A percentile compares a stretch with the other conserved stretches of the same genome.
Conservation (phyloP, 1,284 basidiomycete species). For the Peniophora sp. region DNA sequence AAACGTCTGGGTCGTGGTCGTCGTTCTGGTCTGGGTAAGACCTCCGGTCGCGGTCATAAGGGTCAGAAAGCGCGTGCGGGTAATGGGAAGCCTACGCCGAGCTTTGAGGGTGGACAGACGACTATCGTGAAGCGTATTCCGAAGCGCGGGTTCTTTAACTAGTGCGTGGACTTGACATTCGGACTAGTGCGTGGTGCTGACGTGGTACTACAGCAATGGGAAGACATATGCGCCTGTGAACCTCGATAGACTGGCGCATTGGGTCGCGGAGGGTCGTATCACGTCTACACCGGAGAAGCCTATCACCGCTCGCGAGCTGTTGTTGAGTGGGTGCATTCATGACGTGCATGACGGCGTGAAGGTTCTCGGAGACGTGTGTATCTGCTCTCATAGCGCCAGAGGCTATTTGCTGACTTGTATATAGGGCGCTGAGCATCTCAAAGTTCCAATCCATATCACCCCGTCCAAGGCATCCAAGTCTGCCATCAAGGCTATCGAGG, state of each 20-base stretch:
- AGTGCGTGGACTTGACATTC: slow-evolving; percentile 44
- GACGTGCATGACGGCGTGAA: slow-evolving; percentile 88
- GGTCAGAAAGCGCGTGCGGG: slow-evolving; percentile 93
- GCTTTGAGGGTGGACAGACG: slow-evolving; percentile 96
- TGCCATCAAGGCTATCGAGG: slow-evolving; percentile 82
- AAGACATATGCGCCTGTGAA: slow-evolving; percentile 82
- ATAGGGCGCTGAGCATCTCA: slow-evolving; percentile 63
- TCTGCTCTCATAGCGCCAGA: slow-evolving; percentile 2
- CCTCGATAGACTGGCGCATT: slow-evolving; percentile 82
- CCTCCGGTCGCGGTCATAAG: slow-evolving; percentile 90
- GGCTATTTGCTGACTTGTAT: slow-evolving; percentile 3
- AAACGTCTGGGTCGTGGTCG: slow-evolving; percentile 93
- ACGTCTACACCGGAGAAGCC: slow-evolving; percentile 73
- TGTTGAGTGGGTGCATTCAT: slow-evolving; percentile 84
- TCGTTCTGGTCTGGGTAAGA: slow-evolving; percentile 85
- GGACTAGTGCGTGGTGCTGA: slow-evolving; percentile 5
- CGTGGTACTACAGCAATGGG: slow-evolving; percentile 39
- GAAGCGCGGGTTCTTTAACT: slow-evolving; percentile 91
- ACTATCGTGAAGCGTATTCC: slow-evolving; percentile 89
- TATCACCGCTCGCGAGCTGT: slow-evolving; percentile 83
- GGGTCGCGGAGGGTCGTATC: slow-evolving; percentile 83
- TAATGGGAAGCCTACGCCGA: slow-evolving; percentile 75
- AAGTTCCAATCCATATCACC: slow-evolving; percentile 72
- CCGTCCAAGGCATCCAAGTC: slow-evolving; percentile 83
- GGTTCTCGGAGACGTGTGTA: slow-evolving; percentile 73